Evolutionary conservation across 2,329 filamentous ascomycete genomes (phyloP).

Genomic region (Calonectria hongkongensis): DNA sequence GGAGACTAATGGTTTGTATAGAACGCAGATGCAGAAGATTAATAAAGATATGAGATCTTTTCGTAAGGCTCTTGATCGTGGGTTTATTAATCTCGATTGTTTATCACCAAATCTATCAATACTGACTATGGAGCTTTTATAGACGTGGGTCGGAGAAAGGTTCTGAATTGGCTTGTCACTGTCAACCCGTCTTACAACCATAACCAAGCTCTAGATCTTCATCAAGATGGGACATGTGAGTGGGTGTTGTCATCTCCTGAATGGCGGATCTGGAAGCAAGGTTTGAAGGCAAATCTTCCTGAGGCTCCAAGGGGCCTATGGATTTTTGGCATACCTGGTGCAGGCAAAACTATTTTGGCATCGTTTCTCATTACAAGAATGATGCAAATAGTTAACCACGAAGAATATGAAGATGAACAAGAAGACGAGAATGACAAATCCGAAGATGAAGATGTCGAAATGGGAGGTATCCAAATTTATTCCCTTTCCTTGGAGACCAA

Average conservation of each 20-base stretch:
- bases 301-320: not conserved
- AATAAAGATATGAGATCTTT: not conserved
- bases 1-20: not conserved
- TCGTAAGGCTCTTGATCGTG: not conserved
- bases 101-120: not conserved
- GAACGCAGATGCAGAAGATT: not conserved
- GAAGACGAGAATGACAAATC: not conserved
- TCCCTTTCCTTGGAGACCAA: no score
- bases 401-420: not conserved
- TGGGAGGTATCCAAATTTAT: no score
- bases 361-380: not conserved
- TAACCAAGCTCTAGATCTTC: not conserved
- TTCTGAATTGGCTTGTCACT: conserved; percentile 1
- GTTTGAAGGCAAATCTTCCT: not conserved
- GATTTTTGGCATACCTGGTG: conserved; percentile 14
- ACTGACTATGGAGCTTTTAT: not conserved
- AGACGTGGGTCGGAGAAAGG: not conserved
- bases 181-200: not conserved
- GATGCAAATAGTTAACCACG: not conserved
- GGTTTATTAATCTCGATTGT: not conserved
- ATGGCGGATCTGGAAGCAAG: not conserved
- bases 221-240: conserved; percentile 8
- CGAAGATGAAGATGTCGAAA: no score
- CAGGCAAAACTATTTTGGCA: not conserved
- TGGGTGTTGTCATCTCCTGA: not conserved